These are phyloP conservation scores for Lachancea cidri DNA, from an alignment of 805 yeast genomes.

Conservation along the genomic window DNA sequence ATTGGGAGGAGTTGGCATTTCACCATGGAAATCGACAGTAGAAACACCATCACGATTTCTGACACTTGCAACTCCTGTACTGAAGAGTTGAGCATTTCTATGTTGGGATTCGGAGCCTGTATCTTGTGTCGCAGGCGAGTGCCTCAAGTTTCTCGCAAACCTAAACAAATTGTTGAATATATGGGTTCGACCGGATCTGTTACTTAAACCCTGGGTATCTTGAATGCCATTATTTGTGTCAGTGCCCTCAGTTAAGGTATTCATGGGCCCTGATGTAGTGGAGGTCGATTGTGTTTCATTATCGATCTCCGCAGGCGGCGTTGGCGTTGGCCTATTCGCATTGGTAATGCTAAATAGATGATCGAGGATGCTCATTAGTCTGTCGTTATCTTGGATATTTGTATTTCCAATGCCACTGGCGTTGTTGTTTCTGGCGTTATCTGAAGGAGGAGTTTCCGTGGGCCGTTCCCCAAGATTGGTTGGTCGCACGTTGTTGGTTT, in stretches of 20 bases:
- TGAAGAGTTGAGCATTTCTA: constrained; percentile 15
- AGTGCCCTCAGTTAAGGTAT: not conserved
- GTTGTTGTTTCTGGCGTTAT: not conserved
- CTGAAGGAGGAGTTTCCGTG: not conserved
- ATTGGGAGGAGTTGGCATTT: constrained; percentile 6
- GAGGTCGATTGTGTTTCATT: not conserved
- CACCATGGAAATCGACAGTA: constrained; percentile 11
- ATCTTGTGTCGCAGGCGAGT: not conserved
- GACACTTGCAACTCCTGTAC: constrained; percentile 32
- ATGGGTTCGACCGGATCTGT: constrained; percentile 4
- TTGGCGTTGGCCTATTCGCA: constrained; percentile 2
- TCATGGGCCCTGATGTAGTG: not conserved
- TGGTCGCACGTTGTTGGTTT: not conserved
- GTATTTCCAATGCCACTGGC: not conserved
- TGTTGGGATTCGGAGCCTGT: not conserved
- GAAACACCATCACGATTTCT: constrained; percentile 30
- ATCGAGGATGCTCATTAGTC: constrained; percentile 22
- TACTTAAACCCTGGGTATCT: not conserved
- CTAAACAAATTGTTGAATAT: constrained; percentile 6
- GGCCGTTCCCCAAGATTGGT: not conserved
- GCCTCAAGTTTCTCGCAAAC: constrained; percentile 4
- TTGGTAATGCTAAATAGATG: constrained; percentile 17
- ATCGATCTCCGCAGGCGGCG: not conserved
- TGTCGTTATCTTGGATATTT: constrained; percentile 10
- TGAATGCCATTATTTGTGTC: not conserved